Evolutionary conservation across 306 rosid genomes (phyloP), one percentile per base, ranked within the genome.

Genomic region (Pterocarpus macrocarpus): DNA sequence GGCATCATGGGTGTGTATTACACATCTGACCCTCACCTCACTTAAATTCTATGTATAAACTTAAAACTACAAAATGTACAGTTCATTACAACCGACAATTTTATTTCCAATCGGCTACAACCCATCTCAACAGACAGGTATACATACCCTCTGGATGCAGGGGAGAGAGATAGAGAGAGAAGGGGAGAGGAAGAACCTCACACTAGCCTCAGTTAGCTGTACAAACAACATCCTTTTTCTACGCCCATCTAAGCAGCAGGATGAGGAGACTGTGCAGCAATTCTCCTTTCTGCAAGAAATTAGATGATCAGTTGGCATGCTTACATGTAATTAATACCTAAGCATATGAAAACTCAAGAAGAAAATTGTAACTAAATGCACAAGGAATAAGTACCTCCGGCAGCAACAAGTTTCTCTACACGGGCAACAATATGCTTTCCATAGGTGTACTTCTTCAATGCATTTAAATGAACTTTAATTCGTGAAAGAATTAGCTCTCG

Each of bases 391-490:
- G 34, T 88, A 95, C 98, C 99, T 82, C 99, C 98, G 22, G 99
- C 99, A 33, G 97, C 98, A 73, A 95, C 99, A 16, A 95, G 99
- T 88, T 95, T 93, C 87, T 95, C 98, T 79, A 95, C 99, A 66
- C 99, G 99, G 0, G 97, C 94, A 17, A 91, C 98, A 4, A 93
- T 95, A 64, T 95, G 99, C 90, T 93, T 93, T 76, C 99, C 98
- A 0, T 95, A 95, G 11, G 99, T 95, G 88, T 95, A 93, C 77
- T 95, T 95, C 85, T 91, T 95, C 88, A 95, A 69, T 33, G 99
- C 99, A 86, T 94, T 95, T 88, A 95, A 80, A 86, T 95, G 99
- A 70, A 95, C 99, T 82, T 95, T 93, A 49, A 95, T 95, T 68
- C 99, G 91, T 0, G 98, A 93, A 56, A 93, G 98, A 72, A 93